Conservation (phyloP, 2,329 filamentous ascomycete genomes). For the Fusarium keratoplasticum region DNA sequence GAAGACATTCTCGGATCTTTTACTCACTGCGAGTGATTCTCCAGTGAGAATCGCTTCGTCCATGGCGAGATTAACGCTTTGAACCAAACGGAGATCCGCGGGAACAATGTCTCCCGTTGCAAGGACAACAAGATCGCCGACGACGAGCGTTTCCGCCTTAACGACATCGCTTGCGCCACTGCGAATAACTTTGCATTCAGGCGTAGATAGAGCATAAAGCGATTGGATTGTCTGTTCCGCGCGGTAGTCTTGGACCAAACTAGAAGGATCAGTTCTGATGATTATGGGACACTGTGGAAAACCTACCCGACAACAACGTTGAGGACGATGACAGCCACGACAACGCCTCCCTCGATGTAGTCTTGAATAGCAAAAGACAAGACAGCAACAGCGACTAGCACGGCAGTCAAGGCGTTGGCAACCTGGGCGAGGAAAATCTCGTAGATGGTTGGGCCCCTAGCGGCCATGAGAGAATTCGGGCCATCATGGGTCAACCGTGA, state of each 20-base stretch:
- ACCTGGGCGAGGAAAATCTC: conserved; percentile 82
- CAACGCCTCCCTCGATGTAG: conserved; percentile 72
- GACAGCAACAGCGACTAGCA: conserved; percentile 80
- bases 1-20: conserved; percentile 69
- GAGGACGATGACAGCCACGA: conserved; percentile 72
- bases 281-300: no score
- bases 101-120: conserved; percentile 76
- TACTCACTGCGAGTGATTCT: conserved; percentile 76
- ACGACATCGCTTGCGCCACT: conserved; percentile 62
- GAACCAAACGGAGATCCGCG: conserved; percentile 73
- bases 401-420: conserved; percentile 80
- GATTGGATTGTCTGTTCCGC: conserved; percentile 74
- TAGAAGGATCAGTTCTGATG: conserved; percentile 46
- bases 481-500: conserved; percentile 75
- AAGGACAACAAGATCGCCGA: conserved; percentile 73
- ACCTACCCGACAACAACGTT: conserved; percentile 75
- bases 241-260: conserved; percentile 70
- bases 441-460: conserved; percentile 78
- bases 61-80: conserved; percentile 78
- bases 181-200: conserved; percentile 69
- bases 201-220: conserved; percentile 67
- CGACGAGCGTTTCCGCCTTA: conserved; percentile 69
- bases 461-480: conserved; percentile 76
- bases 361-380: conserved; percentile 74
- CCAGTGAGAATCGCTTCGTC: conserved; percentile 82